These are phyloP conservation scores for Kwoniella shivajii DNA, from an alignment of 1,284 basidiomycete genomes.

Conservation along the genomic window DNA sequence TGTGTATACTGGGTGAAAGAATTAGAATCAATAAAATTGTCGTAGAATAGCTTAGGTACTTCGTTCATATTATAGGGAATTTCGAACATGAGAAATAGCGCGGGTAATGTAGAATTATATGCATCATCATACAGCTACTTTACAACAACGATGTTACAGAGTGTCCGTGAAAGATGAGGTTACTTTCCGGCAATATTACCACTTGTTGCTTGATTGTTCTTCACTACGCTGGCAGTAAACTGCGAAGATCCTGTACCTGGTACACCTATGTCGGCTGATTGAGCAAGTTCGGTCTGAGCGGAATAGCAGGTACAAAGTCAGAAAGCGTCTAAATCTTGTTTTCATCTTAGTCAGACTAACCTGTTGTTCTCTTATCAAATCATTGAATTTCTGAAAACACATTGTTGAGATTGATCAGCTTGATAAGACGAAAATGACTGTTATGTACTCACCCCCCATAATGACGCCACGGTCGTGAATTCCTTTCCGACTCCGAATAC, in stretches of 20 bases:
- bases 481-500: slow-evolving; percentile 88
- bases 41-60: too few species aligned
- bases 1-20: too few species aligned
- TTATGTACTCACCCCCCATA: slow-evolving; percentile 66
- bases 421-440: background rate
- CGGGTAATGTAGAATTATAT: too few species aligned
- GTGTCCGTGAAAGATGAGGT: background rate
- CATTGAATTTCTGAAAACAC: slow-evolving; percentile 38
- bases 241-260: slow-evolving; percentile 49
- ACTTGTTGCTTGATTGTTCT: background rate
- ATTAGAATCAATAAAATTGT: too few species aligned
- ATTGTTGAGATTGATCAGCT: background rate
- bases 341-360: slow-evolving; percentile 18
- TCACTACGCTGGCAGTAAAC: slow-evolving; percentile 19
- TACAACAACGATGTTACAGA: background rate
- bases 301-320: background rate
- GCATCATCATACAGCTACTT: too few species aligned
- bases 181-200: too few species aligned
- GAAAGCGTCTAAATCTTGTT: background rate
- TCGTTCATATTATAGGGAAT: too few species aligned
- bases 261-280: slow-evolving; percentile 42
- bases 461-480: slow-evolving; percentile 81
- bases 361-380: slow-evolving; percentile 46
- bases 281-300: slow-evolving; percentile 28
- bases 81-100: too few species aligned